Conservation (phyloP, 192 early-diverging fungal genomes). For the Backusella westeae region DNA sequence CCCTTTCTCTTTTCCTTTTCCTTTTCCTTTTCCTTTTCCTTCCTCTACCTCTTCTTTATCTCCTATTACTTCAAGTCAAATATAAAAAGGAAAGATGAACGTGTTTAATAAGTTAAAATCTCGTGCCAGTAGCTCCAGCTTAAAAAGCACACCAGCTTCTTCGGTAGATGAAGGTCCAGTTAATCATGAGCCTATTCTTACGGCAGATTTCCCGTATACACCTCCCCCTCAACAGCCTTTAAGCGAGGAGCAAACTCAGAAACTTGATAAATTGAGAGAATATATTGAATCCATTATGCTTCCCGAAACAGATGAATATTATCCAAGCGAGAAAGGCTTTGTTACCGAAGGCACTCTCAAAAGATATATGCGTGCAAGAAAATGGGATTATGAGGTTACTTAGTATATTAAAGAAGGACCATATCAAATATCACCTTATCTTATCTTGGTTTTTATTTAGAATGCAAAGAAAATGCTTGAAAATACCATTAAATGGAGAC, state of each 20-base stretch:
- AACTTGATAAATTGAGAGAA: conserved; percentile 19
- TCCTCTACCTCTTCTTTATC: background rate
- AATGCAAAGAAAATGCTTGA: conserved; percentile 60
- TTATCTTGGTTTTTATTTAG: conserved; percentile 1
- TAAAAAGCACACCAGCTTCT: background rate
- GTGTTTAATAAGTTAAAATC: conserved; percentile 10
- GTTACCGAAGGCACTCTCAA: conserved; percentile 30
- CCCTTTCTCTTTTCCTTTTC: too few relatives aligned
- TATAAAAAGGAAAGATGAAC: background rate
- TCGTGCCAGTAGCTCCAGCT: background rate
- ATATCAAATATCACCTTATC: background rate
- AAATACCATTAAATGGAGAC: conserved; percentile 78
- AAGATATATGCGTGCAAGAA: conserved; percentile 36
- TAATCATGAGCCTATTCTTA: conserved; percentile 19
- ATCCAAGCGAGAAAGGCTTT: conserved; percentile 34
- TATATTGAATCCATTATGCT: conserved; percentile 22
- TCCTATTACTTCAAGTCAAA: background rate
- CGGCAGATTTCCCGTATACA: conserved; percentile 1
- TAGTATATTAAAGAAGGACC: background rate
- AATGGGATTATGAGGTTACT: conserved; percentile 36
- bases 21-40: background rate
- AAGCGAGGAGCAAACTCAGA: conserved; percentile 20
- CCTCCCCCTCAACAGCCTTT: background rate
- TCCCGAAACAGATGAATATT: conserved; percentile 27
- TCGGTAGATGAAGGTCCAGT: conserved; percentile 9